Percentiles rank a stretch among this genome's conserved stretches.
phyloP scores from a whole-genome alignment of 192 early-diverging fungal genomes.

The Dimargaris xerosporica region DNA sequence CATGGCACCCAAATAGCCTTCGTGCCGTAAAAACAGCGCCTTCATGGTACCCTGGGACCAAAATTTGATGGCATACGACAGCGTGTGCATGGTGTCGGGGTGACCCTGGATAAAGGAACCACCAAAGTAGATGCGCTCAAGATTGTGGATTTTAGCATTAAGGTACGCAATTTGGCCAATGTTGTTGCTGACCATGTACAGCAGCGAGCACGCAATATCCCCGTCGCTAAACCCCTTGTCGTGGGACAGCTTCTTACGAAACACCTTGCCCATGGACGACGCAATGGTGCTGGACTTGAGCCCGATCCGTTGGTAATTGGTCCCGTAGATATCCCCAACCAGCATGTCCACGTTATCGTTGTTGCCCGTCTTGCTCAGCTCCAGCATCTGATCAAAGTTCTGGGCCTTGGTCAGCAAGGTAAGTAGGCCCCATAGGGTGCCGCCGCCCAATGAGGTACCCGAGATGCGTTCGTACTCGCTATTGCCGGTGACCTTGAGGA shows the following conservation, averaged over 20 bases:
- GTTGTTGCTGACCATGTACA: constrained; percentile 96
- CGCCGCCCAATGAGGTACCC: constrained; percentile 82
- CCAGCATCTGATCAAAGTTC: constrained; percentile 80
- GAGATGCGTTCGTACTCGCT: constrained; percentile 77
- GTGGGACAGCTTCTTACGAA: constrained; percentile 60
- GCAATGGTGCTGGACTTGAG: constrained; percentile 89
- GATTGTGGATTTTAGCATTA: constrained; percentile 83
- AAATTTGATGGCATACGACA: constrained; percentile 92
- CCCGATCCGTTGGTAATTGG: constrained; percentile 81
- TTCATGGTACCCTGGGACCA: constrained; percentile 94
- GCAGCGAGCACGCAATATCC: constrained; percentile 77
- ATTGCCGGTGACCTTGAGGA: constrained; percentile 83
- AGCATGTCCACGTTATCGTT: constrained; percentile 79
- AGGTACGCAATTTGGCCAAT: constrained; percentile 98
- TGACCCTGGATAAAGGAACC: constrained; percentile 97
- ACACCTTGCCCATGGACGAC: constrained; percentile 90
- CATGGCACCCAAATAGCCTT: constrained; percentile 89
- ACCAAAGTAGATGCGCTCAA: constrained; percentile 87
- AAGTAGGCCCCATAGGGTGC: constrained; percentile 90
- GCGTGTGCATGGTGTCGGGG: constrained; percentile 91
- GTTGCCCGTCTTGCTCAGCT: constrained; percentile 76
- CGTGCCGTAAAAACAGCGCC: constrained; percentile 90
- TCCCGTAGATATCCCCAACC: constrained; percentile 91
- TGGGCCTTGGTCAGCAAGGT: constrained; percentile 74
- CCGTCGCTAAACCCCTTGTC: constrained; percentile 46